phyloP scores from a whole-genome alignment of 148 eudicot genomes.

The Heliosperma pusillum region DNA sequence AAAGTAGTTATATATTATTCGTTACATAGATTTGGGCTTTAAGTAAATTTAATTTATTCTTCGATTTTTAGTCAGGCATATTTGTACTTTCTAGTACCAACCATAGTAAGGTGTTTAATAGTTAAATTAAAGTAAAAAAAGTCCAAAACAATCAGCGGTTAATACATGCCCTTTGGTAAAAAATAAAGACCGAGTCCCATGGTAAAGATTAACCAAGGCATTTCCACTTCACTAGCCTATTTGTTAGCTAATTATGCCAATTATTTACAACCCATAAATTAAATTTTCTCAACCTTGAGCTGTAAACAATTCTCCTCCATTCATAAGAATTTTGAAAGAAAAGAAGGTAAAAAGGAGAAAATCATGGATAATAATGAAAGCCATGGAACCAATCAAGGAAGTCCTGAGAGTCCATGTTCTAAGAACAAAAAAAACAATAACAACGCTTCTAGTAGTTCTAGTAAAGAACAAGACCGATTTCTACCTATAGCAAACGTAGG shows the following conservation, averaged over 20 bases:
- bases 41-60: no score
- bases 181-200: constrained; percentile 42
- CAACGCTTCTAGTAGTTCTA: constrained; percentile 7
- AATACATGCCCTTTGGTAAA: no score
- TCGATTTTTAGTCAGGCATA: no score
- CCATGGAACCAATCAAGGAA: constrained; percentile 34
- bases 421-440: constrained; percentile 28
- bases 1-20: no score
- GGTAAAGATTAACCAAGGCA: constrained; percentile 30
- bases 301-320: constrained; percentile 21
- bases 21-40: no score
- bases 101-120: no score
- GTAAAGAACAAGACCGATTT: constrained; percentile 57
- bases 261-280: constrained; percentile 21
- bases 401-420: constrained; percentile 41
- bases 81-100: no score
- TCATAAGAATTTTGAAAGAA: neutral
- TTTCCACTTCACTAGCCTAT: constrained; percentile 41
- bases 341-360: constrained; percentile 12
- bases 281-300: constrained; percentile 4
- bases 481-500: constrained; percentile 78
- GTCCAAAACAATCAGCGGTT: no score
- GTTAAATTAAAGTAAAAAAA: no score
- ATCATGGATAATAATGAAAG: constrained; percentile 45
- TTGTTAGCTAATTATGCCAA: constrained; percentile 42